These are phyloP conservation scores for Phoma sp. DNA, from an alignment of 2,329 filamentous ascomycete genomes.

Conservation along the genomic window DNA sequence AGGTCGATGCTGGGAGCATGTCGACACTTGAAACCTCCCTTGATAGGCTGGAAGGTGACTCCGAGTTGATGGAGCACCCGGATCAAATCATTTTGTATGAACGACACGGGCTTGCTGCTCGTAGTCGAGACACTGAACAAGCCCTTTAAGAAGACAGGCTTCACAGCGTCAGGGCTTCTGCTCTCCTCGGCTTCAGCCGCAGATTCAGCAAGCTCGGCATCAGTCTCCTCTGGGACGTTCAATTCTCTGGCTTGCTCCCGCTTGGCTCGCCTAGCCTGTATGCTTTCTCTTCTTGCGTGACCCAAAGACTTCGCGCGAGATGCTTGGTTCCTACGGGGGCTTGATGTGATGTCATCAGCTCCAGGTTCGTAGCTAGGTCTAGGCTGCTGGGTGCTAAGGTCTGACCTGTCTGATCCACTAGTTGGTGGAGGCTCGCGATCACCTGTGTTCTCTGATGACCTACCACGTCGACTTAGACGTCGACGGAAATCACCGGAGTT, in stretches of 20 bases:
- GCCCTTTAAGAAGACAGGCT: slow-evolving; percentile 94
- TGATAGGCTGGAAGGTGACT: slow-evolving; percentile 91
- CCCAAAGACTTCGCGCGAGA: slow-evolving; percentile 83
- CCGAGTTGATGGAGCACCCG: slow-evolving; percentile 85
- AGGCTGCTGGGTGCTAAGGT: slow-evolving; percentile 54
- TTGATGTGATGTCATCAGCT: slow-evolving; percentile 56
- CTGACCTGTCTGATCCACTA: slow-evolving; percentile 81
- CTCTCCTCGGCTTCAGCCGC: slow-evolving; percentile 61
- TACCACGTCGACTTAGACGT: slow-evolving; percentile 64
- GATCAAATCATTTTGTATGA: slow-evolving; percentile 90
- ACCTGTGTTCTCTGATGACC: slow-evolving; percentile 61
- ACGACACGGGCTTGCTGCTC: slow-evolving; percentile 84
- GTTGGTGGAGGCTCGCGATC: slow-evolving; percentile 70
- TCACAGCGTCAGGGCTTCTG: slow-evolving; percentile 77
- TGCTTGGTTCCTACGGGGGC: slow-evolving; percentile 40
- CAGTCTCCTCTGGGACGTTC: slow-evolving; percentile 90
- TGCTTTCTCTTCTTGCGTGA: slow-evolving; percentile 88
- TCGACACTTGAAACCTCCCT: slow-evolving; percentile 88
- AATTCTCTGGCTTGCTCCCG: slow-evolving; percentile 76
- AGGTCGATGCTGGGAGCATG: slow-evolving; percentile 90
- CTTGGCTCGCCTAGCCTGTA: slow-evolving; percentile 80
- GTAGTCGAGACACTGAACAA: slow-evolving; percentile 97
- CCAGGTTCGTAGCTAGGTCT: slow-evolving; percentile 59
- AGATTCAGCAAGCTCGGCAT: slow-evolving; percentile 71
- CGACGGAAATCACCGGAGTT: slow-evolving; percentile 84